Evolutionary conservation across 1,284 basidiomycete genomes (phyloP), one percentile per base, ranked within the genome.

Genomic region (Golubevia sp.): DNA sequence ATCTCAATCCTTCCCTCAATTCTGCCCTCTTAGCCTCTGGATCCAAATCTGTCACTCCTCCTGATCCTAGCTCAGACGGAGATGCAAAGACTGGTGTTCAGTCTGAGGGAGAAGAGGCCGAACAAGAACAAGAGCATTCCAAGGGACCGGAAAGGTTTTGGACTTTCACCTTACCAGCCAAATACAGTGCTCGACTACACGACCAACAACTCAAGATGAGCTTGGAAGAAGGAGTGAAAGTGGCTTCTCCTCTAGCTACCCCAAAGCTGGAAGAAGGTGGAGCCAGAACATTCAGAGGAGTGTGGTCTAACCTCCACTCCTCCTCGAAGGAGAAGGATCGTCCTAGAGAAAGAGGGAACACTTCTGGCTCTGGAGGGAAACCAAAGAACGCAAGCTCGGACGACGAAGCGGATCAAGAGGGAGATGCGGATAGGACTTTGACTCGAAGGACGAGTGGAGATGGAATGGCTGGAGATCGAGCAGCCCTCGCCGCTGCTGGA

Each of bases 101-200:
- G 18, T 44, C 38, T 8, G 38, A 44, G 11, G 38, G 18, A 44
- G 38, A 44, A 44, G 38, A 44, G 11, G 38, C 38, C 11, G 57
- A 59, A 20, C 50, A 59, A 20, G 34, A 49, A 11, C 44, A 59
- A 27, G 57, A 59, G 20, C 38, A 38, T 20, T 50, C 51, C 23
- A 53, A 50, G 4, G 76, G 74, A 3, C 54, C 63, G 6, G 56
- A 48, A 18, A 63, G 66, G 26, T 68, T 68, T 52, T 75, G 74
- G 75, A 70, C 73, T 2, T 77, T 79, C 53, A 73, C 76, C 0
- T 60, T 77, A 25, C 76, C 76, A 0, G 63, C 71, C 50, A 75
- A 76, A 58, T 73, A 74, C 44, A 66, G 73, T 4, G 64, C 65
- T 5, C 67, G 73, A 3, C 54, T 77, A 44, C 68, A 71, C 50